These are phyloP conservation scores for Fusarium humuli DNA, from an alignment of 2,329 filamentous ascomycete species.

Conservation along the genomic window DNA sequence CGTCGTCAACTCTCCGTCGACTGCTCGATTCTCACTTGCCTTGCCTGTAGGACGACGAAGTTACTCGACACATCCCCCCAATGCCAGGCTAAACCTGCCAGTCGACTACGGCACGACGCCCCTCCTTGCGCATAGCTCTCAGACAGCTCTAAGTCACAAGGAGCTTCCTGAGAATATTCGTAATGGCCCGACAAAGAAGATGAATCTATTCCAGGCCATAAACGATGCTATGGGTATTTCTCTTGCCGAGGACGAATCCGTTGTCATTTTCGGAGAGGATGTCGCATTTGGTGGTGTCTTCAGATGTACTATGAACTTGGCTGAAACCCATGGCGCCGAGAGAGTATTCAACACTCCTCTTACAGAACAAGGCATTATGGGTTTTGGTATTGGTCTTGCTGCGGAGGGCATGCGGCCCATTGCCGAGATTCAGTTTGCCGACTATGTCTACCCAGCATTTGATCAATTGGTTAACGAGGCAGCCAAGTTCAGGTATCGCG, in stretches of 20 bases:
- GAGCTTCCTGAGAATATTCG: conserved; percentile 76
- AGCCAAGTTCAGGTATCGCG: conserved; percentile 86
- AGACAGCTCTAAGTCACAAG: conserved; percentile 74
- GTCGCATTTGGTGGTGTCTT: conserved; percentile 98
- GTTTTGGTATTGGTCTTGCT: conserved; percentile 90
- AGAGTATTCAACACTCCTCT: conserved; percentile 97
- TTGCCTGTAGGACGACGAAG: conserved; percentile 40
- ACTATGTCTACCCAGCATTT: conserved; percentile 93
- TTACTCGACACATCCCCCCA: conserved; percentile 69
- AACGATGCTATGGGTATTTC: conserved; percentile 89
- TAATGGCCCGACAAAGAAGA: conserved; percentile 80
- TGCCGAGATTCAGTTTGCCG: conserved; percentile 95
- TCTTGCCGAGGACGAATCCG: conserved; percentile 83
- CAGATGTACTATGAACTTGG: conserved; percentile 89
- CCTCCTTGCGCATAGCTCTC: conserved; percentile 82
- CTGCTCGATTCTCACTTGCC: conserved; percentile 34
- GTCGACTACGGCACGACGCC: conserved; percentile 87
- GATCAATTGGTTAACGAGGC: conserved; percentile 96
- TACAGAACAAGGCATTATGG: conserved; percentile 92
- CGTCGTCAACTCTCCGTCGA: conserved; percentile 28
- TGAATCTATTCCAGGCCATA: conserved; percentile 95
- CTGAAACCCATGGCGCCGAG: conserved; percentile 86
- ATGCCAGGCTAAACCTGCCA: conserved; percentile 81
- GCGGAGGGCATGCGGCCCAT: conserved; percentile 93
- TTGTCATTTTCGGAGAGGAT: conserved; percentile 95